These are phyloP conservation scores for Mycena vitilis DNA, from an alignment of 768 basidiomycete species.

Conservation along the genomic window DNA sequence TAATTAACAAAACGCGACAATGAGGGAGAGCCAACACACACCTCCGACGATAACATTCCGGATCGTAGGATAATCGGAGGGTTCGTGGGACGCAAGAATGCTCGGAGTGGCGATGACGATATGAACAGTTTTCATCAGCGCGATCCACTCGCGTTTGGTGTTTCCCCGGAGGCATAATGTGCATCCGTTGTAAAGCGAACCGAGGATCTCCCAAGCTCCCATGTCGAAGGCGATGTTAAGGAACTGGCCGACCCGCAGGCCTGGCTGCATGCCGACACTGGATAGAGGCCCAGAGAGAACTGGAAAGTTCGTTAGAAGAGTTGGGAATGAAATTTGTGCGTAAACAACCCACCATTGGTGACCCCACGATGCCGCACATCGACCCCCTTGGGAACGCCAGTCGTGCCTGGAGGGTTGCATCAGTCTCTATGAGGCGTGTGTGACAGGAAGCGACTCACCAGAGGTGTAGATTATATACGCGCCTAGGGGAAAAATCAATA, in stretches of 20 bases:
- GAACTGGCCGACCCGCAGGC: constrained; percentile 55
- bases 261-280: constrained; percentile 55
- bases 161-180: constrained; percentile 60
- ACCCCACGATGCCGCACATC: constrained; percentile 55
- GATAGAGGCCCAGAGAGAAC: constrained; percentile 46
- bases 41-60: constrained; percentile 52
- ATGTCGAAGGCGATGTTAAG: constrained; percentile 61
- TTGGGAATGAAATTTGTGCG: background rate
- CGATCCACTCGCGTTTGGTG: constrained; percentile 53
- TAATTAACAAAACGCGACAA: background rate
- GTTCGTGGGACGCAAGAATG: constrained; percentile 54
- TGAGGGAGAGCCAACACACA: constrained; percentile 2
- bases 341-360: constrained; percentile 46
- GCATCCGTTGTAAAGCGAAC: constrained; percentile 56
- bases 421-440: too few relatives aligned
- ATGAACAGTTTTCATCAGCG: constrained; percentile 55
- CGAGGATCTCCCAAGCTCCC: constrained; percentile 61
- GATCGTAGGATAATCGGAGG: constrained; percentile 56
- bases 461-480: constrained; percentile 64
- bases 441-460: constrained; percentile 45
- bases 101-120: constrained; percentile 59
- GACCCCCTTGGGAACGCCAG: constrained; percentile 60
- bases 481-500: constrained; percentile 35
- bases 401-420: constrained; percentile 55
- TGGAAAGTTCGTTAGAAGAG: constrained; percentile 7